Percentiles rank a stretch among this genome's conserved stretches.
phyloP scores from a whole-genome alignment of 805 yeast genomes.

The Suhomyces xylopsoci region DNA sequence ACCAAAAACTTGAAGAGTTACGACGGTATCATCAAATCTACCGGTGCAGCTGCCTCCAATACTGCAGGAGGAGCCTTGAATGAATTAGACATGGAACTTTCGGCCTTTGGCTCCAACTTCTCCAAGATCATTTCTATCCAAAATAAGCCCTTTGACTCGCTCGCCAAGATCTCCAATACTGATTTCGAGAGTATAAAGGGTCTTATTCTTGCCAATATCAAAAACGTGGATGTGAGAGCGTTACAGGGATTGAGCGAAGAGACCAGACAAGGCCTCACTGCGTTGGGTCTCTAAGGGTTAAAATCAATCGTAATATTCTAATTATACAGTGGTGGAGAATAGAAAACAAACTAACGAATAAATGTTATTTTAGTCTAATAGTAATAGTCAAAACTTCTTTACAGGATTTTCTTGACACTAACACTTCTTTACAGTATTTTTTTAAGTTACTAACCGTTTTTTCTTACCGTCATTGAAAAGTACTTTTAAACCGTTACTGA shows the following conservation, averaged over 20 bases:
- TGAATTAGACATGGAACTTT: constrained; percentile 53
- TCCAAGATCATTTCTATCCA: constrained; percentile 68
- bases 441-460: no score
- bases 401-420: no score
- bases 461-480: no score
- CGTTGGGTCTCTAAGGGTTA: background rate
- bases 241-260: constrained; percentile 26
- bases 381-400: no score
- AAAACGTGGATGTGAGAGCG: constrained; percentile 20
- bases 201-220: constrained; percentile 25
- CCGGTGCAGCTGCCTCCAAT: constrained; percentile 15
- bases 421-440: no score
- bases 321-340: constrained; percentile 8
- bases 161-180: constrained; percentile 45
- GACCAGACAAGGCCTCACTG: background rate
- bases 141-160: constrained; percentile 66
- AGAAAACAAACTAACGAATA: background rate
- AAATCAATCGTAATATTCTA: constrained; percentile 1
- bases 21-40: constrained; percentile 23
- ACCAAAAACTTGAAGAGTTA: constrained; percentile 27
- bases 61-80: constrained; percentile 23
- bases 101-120: constrained; percentile 81
- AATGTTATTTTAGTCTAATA: background rate
- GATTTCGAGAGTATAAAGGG: constrained; percentile 28
- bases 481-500: no score